Conservation (phyloP, 495 filamentous ascomycete genomes). For the Neurospora sp. region DNA sequence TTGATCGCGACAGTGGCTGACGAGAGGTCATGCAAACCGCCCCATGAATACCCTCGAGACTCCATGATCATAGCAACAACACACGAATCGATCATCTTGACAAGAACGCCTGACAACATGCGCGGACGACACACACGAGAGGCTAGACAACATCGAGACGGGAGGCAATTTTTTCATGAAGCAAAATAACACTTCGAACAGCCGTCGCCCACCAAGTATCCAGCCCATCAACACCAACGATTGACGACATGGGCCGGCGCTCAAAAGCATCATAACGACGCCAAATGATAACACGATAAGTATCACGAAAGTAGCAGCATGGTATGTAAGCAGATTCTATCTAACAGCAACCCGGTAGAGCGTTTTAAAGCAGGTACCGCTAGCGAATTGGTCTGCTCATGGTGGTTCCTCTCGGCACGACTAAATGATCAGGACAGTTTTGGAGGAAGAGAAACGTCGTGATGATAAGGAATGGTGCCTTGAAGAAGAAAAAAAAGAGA, state of each 20-base stretch:
- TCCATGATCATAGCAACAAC: not conserved
- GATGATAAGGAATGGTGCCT: slow-evolving; percentile 48
- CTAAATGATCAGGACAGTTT: slow-evolving; percentile 41
- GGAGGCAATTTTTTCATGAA: too few relatives aligned
- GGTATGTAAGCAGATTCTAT: slow-evolving; percentile 44
- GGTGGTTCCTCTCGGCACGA: slow-evolving; percentile 33
- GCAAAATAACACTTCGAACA: too few relatives aligned
- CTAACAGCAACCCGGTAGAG: slow-evolving; percentile 40
- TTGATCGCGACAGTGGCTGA: not conserved
- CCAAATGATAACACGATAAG: too few relatives aligned
- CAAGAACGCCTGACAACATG: too few relatives aligned
- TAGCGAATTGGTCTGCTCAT: slow-evolving; percentile 42
- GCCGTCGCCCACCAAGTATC: too few relatives aligned
- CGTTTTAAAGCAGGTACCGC: slow-evolving; percentile 31
- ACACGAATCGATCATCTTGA: not conserved
- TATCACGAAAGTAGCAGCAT: too few relatives aligned
- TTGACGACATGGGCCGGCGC: too few relatives aligned
- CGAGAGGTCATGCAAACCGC: not conserved
- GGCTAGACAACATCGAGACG: too few relatives aligned
- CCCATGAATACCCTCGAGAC: not conserved
- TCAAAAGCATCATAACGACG: too few relatives aligned
- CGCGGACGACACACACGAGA: too few relatives aligned
- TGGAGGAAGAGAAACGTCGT: slow-evolving; percentile 28
- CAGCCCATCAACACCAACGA: too few relatives aligned
- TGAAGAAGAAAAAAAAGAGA: slow-evolving; percentile 9